phyloP scores from a whole-genome alignment of 768 basidiomycete species.

The Arthromyces matolae region DNA sequence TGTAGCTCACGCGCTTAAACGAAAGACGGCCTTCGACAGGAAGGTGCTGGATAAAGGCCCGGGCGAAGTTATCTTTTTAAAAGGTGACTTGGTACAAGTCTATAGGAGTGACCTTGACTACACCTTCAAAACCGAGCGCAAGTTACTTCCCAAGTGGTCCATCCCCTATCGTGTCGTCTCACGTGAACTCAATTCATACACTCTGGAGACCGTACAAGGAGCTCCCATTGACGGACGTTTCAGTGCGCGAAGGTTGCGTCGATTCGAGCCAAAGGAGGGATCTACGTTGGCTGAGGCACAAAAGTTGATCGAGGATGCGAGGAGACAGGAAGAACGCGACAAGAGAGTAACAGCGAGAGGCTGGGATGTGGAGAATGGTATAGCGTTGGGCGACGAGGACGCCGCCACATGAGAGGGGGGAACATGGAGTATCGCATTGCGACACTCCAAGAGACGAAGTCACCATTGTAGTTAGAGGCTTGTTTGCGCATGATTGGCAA shows the following conservation, averaged over 20 bases:
- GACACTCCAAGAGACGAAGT: too few species aligned
- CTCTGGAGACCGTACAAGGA: constrained; percentile 18
- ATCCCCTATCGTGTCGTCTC: constrained; percentile 16
- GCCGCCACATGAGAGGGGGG: constrained; percentile 2
- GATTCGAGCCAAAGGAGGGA: constrained; percentile 18
- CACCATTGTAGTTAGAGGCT: too few species aligned
- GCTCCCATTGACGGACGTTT: constrained; percentile 13
- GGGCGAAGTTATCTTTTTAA: constrained; percentile 21
- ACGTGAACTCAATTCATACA: constrained; percentile 21
- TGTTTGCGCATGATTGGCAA: too few species aligned
- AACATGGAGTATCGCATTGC: constrained; percentile 2
- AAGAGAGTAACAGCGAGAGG: neutral
- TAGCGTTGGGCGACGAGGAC: constrained; percentile 4
- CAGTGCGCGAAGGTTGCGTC: constrained; percentile 16
- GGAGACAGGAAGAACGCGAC: neutral
- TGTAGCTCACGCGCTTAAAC: constrained; percentile 20
- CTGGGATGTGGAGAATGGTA: neutral
- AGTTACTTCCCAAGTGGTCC: constrained; percentile 31
- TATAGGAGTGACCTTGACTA: constrained; percentile 15
- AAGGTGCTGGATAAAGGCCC: constrained; percentile 9
- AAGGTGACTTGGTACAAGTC: constrained; percentile 28
- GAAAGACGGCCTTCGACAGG: constrained; percentile 25
- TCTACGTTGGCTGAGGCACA: constrained; percentile 18
- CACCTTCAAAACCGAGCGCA: constrained; percentile 24
- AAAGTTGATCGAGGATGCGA: constrained; percentile 2